Evolutionary conservation across 305 asterid genomes (phyloP).

Genomic region (Fraxinus baroniana): DNA sequence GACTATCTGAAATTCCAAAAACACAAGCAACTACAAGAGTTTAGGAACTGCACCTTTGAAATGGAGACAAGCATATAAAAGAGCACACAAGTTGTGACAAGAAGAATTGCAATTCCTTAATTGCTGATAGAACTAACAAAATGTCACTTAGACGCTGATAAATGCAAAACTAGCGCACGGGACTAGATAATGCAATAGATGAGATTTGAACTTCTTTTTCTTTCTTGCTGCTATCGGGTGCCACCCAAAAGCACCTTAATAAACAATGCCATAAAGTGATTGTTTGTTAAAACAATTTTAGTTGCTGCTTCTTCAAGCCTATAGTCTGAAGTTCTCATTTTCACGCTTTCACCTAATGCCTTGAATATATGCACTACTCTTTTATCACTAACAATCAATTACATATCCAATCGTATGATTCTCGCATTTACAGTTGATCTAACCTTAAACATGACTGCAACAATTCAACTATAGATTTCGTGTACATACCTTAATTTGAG

Average conservation of each 20-base stretch:
- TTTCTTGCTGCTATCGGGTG: not conserved
- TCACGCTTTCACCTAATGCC: not conserved
- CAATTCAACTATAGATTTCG: not conserved
- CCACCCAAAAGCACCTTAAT: not conserved
- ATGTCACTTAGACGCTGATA: not conserved
- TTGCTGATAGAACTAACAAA: not conserved
- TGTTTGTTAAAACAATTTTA: not conserved
- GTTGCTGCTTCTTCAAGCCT: not conserved
- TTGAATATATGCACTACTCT: not conserved
- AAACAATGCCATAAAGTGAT: not conserved
- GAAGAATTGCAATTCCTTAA: not conserved
- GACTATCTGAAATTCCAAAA: conserved; percentile 37
- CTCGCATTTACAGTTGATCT: not conserved
- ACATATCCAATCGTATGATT: not conserved
- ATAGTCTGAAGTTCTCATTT: not conserved
- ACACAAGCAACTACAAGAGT: not conserved
- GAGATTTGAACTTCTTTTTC: not conserved
- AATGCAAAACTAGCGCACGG: not conserved
- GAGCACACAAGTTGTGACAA: not conserved
- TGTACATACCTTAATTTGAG: conserved; percentile 51
- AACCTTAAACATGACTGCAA: not conserved
- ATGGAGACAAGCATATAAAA: not conserved
- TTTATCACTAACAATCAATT: not conserved
- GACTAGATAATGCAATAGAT: not conserved
- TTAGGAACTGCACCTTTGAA: conserved; percentile 5